Conservation (phyloP, 2,329 filamentous ascomycete species). For the Pseudogymnoascus sp. region DNA sequence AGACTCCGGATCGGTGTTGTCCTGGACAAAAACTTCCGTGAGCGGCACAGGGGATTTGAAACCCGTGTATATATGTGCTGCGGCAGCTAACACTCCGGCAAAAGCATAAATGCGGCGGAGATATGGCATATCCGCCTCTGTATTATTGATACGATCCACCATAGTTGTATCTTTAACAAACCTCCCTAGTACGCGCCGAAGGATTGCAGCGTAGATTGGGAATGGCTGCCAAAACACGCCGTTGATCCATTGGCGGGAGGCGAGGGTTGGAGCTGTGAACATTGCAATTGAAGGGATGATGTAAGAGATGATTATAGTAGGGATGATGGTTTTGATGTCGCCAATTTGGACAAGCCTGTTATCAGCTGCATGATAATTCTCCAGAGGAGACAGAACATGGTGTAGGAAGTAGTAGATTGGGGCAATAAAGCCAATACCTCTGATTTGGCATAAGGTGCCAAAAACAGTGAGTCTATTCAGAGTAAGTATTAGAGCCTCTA, state of each 20-base stretch:
- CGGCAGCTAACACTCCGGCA: not conserved
- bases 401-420: constrained; percentile 28
- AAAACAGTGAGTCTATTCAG: constrained; percentile 18
- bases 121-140: constrained; percentile 11
- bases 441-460: constrained; percentile 16
- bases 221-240: constrained; percentile 3
- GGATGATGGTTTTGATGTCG: constrained; percentile 26
- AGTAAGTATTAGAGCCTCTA: constrained; percentile 10
- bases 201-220: not conserved
- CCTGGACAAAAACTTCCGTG: constrained; percentile 19
- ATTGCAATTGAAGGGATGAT: constrained; percentile 23
- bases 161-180: constrained; percentile 9
- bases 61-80: constrained; percentile 16
- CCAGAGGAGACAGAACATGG: constrained; percentile 22
- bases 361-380: constrained; percentile 24
- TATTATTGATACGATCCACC: not conserved
- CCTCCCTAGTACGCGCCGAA: not conserved
- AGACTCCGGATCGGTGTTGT: constrained; percentile 19
- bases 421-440: constrained; percentile 23
- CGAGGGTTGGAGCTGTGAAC: constrained; percentile 16
- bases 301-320: constrained; percentile 22
- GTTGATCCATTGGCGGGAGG: constrained; percentile 20
- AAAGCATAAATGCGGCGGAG: constrained; percentile 9
- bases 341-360: constrained; percentile 26
- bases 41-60: constrained; percentile 16